Evolutionary conservation across 352 stramenopile genomes (phyloP).

Genomic region (Phytophthora meadii): DNA sequence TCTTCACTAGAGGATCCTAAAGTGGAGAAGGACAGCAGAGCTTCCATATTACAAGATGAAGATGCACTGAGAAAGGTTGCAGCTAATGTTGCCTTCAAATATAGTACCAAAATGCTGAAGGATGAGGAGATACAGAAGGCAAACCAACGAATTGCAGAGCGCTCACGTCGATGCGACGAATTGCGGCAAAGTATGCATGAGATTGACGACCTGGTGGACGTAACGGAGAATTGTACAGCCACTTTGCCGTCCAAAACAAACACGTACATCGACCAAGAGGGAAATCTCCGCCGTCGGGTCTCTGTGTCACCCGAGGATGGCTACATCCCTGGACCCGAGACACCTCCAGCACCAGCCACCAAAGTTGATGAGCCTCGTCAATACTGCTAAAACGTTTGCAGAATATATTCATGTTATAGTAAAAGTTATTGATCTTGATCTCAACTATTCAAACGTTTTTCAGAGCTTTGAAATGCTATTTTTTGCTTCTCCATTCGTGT

Average conservation of each 20-base stretch:
- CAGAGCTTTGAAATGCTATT: conserved; percentile 2
- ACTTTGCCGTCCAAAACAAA: conserved; percentile 45
- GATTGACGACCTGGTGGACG: conserved; percentile 25
- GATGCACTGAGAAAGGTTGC: conserved; percentile 24
- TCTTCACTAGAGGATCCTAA: conserved; percentile 13
- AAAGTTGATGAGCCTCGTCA: conserved; percentile 5
- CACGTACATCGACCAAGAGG: conserved; percentile 54
- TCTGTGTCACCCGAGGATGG: not conserved
- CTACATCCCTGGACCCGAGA: conserved; percentile 6
- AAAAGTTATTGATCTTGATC: too few species aligned
- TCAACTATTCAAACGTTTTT: too few species aligned
- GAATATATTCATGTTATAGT: too few species aligned
- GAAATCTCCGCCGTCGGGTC: conserved; percentile 54
- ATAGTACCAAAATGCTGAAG: conserved; percentile 28
- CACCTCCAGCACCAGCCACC: conserved; percentile 9
- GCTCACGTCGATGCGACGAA: conserved; percentile 41
- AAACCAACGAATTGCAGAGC: conserved; percentile 39
- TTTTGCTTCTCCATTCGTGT: conserved; percentile 3
- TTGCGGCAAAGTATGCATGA: conserved; percentile 18
- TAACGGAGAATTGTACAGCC: conserved; percentile 48
- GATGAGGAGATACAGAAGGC: conserved; percentile 42
- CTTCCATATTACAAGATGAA: conserved; percentile 10
- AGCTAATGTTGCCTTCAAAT: conserved; percentile 48
- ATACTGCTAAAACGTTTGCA: conserved; percentile 13
- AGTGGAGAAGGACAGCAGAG: conserved; percentile 5